Conservation (phyloP, 192 early-diverging fungal species). For the Coemansia sp. region DNA sequence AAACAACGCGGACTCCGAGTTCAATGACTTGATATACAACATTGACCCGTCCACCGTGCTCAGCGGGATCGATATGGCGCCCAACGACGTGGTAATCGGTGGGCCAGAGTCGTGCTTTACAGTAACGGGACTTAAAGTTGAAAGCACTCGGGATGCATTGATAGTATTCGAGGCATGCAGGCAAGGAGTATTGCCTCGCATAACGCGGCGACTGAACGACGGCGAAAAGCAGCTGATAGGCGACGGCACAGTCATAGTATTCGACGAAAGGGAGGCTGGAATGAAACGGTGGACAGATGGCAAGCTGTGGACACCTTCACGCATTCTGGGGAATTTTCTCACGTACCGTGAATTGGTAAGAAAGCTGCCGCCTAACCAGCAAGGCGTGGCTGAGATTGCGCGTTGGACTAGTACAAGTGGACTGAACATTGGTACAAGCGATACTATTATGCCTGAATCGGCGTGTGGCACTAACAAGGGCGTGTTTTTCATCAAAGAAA, state of each 20-base stretch:
- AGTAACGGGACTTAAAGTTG: conserved; percentile 37
- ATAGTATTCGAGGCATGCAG: conserved; percentile 78
- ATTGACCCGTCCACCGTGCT: conserved; percentile 20
- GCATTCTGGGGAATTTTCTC: conserved; percentile 78
- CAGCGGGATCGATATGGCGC: conserved; percentile 12
- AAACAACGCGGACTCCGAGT: background rate
- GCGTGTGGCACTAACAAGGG: conserved; percentile 31
- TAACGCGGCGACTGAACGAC: conserved; percentile 72
- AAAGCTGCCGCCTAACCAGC: conserved; percentile 58
- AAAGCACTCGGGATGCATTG: conserved; percentile 68
- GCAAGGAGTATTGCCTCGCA: conserved; percentile 63
- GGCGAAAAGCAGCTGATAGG: conserved; percentile 68
- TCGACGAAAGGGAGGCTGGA: conserved; percentile 79
- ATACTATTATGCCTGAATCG: background rate
- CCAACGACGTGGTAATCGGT: conserved; percentile 40
- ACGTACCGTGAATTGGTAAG: conserved; percentile 72
- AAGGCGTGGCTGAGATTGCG: conserved; percentile 28
- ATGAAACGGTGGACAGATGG: conserved; percentile 91
- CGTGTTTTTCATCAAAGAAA: conserved; percentile 52
- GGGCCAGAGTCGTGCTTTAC: conserved; percentile 34
- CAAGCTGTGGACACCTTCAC: conserved; percentile 77
- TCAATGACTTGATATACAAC: background rate
- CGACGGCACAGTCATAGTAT: conserved; percentile 81
- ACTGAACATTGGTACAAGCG: background rate
- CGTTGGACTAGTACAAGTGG: conserved; percentile 1